Evolutionary conservation across 495 filamentous ascomycete genomes (phyloP).

Genomic region (Margaritispora aquatica): DNA sequence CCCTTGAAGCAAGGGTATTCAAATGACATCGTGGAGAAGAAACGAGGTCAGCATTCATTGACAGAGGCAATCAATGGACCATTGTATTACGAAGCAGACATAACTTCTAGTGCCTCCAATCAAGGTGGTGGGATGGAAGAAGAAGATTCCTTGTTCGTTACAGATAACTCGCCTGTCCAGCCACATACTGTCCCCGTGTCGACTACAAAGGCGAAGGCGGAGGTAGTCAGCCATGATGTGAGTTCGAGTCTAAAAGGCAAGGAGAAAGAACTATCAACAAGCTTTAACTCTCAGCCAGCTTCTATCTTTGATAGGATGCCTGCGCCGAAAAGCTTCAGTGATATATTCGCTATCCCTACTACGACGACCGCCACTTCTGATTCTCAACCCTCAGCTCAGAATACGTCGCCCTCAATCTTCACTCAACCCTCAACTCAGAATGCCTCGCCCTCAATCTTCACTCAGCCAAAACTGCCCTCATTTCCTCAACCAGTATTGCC

Average conservation of each 20-base stretch:
- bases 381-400: background rate
- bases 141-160: slow-evolving; percentile 16
- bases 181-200: background rate
- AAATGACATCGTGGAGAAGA: slow-evolving; percentile 38
- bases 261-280: background rate
- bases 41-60: slow-evolving; percentile 36
- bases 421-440: background rate
- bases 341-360: background rate
- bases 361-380: background rate
- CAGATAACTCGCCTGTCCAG: slow-evolving; percentile 1
- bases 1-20: slow-evolving; percentile 38
- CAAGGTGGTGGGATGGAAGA: background rate
- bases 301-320: slow-evolving; percentile 7
- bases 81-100: slow-evolving; percentile 24
- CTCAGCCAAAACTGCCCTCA: background rate
- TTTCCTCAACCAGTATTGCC: background rate
- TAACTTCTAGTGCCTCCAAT: background rate
- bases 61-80: slow-evolving; percentile 38
- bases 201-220: background rate
- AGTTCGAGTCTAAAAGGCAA: background rate
- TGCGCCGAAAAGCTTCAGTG: background rate
- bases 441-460: background rate
- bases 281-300: background rate
- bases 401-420: background rate
- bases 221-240: too few species aligned